phyloP scores from a whole-genome alignment of 2,329 filamentous ascomycete species.

The Drechslerella dactyloides region DNA sequence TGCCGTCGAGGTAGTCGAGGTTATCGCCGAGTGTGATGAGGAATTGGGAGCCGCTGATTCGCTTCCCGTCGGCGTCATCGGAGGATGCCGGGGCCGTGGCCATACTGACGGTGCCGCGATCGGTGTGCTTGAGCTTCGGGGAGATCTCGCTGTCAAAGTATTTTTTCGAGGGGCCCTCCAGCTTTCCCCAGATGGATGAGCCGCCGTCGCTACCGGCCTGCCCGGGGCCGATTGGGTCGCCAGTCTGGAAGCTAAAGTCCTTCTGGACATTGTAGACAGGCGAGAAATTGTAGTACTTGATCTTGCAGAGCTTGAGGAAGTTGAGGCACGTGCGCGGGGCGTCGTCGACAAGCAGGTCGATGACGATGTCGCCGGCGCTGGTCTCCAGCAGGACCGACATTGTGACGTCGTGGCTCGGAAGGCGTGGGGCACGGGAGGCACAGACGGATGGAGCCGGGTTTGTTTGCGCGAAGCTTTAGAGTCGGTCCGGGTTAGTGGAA shows the following conservation, averaged over 20 bases:
- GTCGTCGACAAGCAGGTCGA: constrained; percentile 87
- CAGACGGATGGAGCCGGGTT: too few species aligned
- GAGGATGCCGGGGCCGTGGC: constrained; percentile 79
- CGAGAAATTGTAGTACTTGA: constrained; percentile 98
- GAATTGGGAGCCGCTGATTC: constrained; percentile 88
- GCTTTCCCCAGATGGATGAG: constrained; percentile 85
- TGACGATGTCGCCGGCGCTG: constrained; percentile 88
- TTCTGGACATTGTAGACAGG: constrained; percentile 91
- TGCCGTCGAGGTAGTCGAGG: constrained; percentile 87
- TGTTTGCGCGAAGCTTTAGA: neutral
- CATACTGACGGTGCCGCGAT: constrained; percentile 95
- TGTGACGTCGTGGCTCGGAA: neutral
- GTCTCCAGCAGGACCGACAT: constrained; percentile 98
- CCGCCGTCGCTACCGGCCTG: constrained; percentile 88
- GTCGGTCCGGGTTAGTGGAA: neutral
- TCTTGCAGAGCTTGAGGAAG: constrained; percentile 97
- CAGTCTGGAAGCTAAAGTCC: constrained; percentile 94
- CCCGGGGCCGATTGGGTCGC: constrained; percentile 87
- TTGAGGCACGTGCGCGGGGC: constrained; percentile 94
- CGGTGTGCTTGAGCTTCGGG: constrained; percentile 83
- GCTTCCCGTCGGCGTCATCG: constrained; percentile 65
- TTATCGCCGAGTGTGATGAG: constrained; percentile 89
- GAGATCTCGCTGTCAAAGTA: constrained; percentile 85
- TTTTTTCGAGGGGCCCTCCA: constrained; percentile 73
- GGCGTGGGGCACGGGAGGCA: neutral